Evolutionary conservation across 108 stramenopile genomes (phyloP), one percentile per base, ranked within the genome.

Genomic region (Mayamaea pseudoterrestris): DNA sequence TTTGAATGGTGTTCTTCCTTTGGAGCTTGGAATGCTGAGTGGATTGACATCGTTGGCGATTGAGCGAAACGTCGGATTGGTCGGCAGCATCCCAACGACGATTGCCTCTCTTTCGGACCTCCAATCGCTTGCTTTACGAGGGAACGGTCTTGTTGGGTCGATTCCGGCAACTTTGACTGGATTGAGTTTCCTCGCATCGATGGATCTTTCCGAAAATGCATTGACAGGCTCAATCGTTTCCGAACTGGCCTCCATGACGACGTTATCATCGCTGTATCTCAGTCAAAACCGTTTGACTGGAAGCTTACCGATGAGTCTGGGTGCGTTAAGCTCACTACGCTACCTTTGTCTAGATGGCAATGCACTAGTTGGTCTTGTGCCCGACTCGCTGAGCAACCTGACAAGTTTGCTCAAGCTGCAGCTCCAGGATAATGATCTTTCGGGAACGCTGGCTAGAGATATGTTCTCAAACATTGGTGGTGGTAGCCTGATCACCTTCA

Each of bases 131-230:
- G 62, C 80, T 55, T 65, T 90, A 47, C 62, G 70, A 30, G 55
- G 56, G 50, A 90, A 84, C 58, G 42, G 55, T 40, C 66, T 89
- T 2, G n/a, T n/a, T n/a, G n/a, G n/a, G n/a, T 68, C 63, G 27
- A 29, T 89, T 21, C 42, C 44, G 12, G n/a, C n/a, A n/a, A n/a
- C n/a, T n/a, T n/a, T n/a, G n/a, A n/a, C n/a, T n/a, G n/a, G n/a
- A n/a, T n/a, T n/a, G n/a, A n/a, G n/a, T n/a, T 80, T 83, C 44
- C 20, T 39, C 18, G 37, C 37, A 18, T 39, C 37, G 16, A 5
- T 39, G 5, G 20, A 39, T 8, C 16, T 39, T 39, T 14, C 37
- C 5, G n/a, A n/a, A n/a, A 18, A 39, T 20, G 20, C 37, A 20
- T 20, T 39, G 18, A 39, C 37, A 18, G 37, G 5, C 8, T n/a